Percentiles rank a stretch among this genome's conserved stretches.
Evolutionary conservation across 75 land plant genomes (phyloP).

Genomic region (Pinus tabuliformis): DNA sequence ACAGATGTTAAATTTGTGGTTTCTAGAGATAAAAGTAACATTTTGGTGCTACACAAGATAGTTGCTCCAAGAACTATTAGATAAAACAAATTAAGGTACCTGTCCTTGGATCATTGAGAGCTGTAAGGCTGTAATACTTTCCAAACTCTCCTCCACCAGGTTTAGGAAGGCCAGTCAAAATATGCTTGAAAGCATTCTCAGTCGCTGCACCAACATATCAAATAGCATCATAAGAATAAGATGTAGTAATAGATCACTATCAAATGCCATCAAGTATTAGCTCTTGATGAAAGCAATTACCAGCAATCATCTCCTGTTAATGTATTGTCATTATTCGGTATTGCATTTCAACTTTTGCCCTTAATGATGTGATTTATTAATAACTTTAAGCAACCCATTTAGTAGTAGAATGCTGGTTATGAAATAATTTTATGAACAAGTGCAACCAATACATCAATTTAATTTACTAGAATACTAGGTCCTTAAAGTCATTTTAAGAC

Average conservation of each 20-base stretch:
- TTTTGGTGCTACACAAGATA: neutral
- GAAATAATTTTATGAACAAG: too few relatives aligned
- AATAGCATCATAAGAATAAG: neutral
- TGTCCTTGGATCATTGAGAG: constrained; percentile 50
- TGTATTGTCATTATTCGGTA: neutral
- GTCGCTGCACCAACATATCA: constrained; percentile 21
- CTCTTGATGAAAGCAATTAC: neutral
- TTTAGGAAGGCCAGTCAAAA: constrained; percentile 61
- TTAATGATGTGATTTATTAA: too few relatives aligned
- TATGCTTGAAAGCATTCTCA: constrained; percentile 47
- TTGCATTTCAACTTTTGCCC: neutral
- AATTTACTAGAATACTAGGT: too few relatives aligned
- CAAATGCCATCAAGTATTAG: neutral
- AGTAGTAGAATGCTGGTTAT: too few relatives aligned
- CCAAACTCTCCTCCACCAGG: constrained; percentile 72
- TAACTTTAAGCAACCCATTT: too few relatives aligned
- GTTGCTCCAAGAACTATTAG: neutral
- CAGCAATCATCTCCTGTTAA: neutral
- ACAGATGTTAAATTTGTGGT: neutral
- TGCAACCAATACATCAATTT: too few relatives aligned
- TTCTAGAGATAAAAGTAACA: neutral
- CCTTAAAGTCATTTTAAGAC: too few relatives aligned
- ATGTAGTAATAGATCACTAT: neutral
- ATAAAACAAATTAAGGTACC: constrained; percentile 20
- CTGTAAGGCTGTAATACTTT: constrained; percentile 73